phyloP scores from a whole-genome alignment of 2,329 filamentous ascomycete genomes.

The Aschersonia sp. region DNA sequence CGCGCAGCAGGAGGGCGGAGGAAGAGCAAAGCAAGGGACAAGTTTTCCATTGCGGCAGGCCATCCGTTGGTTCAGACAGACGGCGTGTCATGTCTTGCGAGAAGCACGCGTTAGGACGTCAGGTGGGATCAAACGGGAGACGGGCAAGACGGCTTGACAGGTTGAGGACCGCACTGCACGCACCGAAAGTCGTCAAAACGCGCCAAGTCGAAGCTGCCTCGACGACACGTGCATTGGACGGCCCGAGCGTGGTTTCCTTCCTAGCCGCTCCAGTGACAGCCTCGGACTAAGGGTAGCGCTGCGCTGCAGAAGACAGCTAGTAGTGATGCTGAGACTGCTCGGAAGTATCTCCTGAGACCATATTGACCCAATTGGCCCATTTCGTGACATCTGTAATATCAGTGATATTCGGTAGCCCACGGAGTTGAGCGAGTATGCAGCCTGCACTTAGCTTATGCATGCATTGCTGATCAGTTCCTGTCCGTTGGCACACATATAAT shows the following conservation, averaged over 20 bases:
- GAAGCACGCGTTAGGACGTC: not conserved
- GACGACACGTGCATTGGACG: not conserved
- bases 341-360: too few relatives aligned
- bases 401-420: not conserved
- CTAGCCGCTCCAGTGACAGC: too few relatives aligned
- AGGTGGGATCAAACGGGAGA: not conserved
- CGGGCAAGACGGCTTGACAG: not conserved
- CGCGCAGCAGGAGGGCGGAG: too few relatives aligned
- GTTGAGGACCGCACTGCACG: not conserved
- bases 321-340: too few relatives aligned
- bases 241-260: not conserved
- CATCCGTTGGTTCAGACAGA: not conserved
- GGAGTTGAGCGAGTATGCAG: not conserved
- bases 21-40: too few relatives aligned
- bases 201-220: not conserved
- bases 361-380: too few relatives aligned
- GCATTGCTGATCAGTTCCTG: not conserved
- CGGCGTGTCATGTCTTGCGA: not conserved
- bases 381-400: too few relatives aligned
- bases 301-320: too few relatives aligned
- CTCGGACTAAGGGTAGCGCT: too few relatives aligned
- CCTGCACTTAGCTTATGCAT: not conserved
- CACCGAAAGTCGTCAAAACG: not conserved
- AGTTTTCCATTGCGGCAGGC: not conserved
- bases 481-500: not conserved